These are phyloP conservation scores for Phytophthora crassamura DNA, from an alignment of 352 stramenopile species.

Conservation along the genomic window DNA sequence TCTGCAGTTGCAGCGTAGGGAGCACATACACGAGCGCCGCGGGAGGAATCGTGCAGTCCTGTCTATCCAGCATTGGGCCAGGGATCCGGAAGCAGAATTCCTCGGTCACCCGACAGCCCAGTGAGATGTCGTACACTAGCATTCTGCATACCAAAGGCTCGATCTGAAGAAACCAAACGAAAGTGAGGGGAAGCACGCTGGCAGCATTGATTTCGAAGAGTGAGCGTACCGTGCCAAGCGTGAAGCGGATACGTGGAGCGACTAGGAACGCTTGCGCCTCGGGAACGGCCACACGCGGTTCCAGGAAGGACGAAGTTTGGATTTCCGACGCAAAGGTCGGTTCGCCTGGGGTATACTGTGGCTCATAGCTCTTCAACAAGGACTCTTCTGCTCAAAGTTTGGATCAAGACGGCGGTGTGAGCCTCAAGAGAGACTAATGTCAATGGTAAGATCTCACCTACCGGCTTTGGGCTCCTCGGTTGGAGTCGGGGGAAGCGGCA, in stretches of 20 bases:
- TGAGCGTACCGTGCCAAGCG: constrained; percentile 53
- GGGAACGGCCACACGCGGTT: constrained; percentile 54
- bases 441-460: constrained; percentile 4
- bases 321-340: constrained; percentile 61
- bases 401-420: neutral
- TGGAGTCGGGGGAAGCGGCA: constrained; percentile 13
- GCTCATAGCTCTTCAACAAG: constrained; percentile 74
- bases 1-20: constrained; percentile 50
- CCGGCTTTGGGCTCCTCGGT: constrained; percentile 16
- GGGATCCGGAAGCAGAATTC: constrained; percentile 70
- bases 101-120: constrained; percentile 63
- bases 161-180: constrained; percentile 39
- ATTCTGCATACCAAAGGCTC: constrained; percentile 69
- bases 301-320: constrained; percentile 42
- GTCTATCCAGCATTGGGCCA: constrained; percentile 24
- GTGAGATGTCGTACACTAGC: constrained; percentile 65
- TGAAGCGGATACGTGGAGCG: constrained; percentile 48
- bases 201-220: neutral
- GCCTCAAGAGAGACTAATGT: too few species aligned
- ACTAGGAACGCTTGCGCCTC: constrained; percentile 62
- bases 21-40: constrained; percentile 65
- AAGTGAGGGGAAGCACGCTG: neutral
- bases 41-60: constrained; percentile 14
- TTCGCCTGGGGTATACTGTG: constrained; percentile 45
- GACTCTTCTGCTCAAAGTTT: constrained; percentile 31